Evolutionary conservation across 306 rosid genomes (phyloP), one percentile per base, ranked within the genome.

Genomic region (Corylus americana): DNA sequence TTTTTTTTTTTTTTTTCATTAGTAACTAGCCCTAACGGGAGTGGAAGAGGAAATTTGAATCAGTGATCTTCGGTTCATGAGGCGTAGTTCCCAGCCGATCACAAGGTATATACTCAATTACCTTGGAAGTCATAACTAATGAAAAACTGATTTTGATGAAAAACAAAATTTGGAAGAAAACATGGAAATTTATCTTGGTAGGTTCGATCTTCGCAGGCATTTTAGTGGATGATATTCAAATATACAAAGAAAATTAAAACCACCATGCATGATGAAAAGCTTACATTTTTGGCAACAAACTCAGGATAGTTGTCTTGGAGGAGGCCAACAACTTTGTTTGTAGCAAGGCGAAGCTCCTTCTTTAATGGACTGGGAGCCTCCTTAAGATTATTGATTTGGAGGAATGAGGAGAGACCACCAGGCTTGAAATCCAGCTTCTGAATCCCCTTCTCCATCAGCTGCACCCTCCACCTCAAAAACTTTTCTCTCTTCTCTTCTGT

Each of bases 291-390:
- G 1, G 87, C 87, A 11, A 83, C 87, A 86, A 88, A 39, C 74
- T 88, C 91, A 1, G 91, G 91, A 59, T 88, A 88, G 61, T 88
- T 88, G 64, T 88, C 91, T 7, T 85, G 91, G 82, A 85, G 82
- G 42, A 83, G 66, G 10, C 74, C 77, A 70, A 88, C 77, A 47
- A 66, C 80, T 70, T 80, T 85, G 11, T 79, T 88, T 17, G 82
- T 79, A 1, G 91, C 87, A 76, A 73, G 4, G n/a, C 89, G 61
- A 9, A 85, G 83, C 62, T 88, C 91, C 70, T 85, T 85, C 72
- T 59, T 88, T 0, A 87, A 79, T 4, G 89, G 89, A 5, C 88
- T 87, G 7, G 91, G 89, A 0, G 80, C 62, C 58, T 83, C 84
- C 81, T 78, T 83, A 8, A 88, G 86, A 55, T 88, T 84, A 71